Evolutionary conservation across 1,139 yeast species (phyloP).

Genomic region (Diutina catenulata): DNA sequence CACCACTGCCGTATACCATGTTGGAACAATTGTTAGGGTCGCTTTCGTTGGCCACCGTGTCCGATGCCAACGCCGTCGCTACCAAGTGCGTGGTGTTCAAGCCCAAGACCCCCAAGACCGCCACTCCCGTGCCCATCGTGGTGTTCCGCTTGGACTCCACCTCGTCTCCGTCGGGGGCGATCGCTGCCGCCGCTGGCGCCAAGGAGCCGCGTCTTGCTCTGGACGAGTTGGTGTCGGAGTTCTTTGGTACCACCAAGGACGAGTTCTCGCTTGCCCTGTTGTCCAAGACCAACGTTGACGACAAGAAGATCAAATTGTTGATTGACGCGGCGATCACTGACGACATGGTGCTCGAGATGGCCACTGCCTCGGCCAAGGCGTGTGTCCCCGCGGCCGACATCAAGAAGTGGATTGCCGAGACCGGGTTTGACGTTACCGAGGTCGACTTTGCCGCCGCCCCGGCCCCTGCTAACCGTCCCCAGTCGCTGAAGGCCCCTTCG

Average conservation of each 20-base stretch:
- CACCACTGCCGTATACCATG: no score
- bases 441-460: slow-evolving; percentile 45
- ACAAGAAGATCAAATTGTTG: slow-evolving; percentile 48
- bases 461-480: slow-evolving; percentile 18
- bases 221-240: slow-evolving; percentile 61
- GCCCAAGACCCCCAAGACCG: slow-evolving; percentile 82
- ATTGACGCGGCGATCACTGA: slow-evolving; percentile 46
- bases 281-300: slow-evolving; percentile 9
- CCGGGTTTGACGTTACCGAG: slow-evolving; percentile 41
- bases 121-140: slow-evolving; percentile 70
- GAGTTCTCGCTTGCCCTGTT: slow-evolving; percentile 58
- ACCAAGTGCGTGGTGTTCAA: slow-evolving; percentile 78
- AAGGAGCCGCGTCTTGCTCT: slow-evolving; percentile 86
- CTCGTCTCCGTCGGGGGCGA: slow-evolving; percentile 50
- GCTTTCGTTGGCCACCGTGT: slow-evolving; percentile 37
- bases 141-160: slow-evolving; percentile 69
- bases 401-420: slow-evolving; percentile 38
- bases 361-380: slow-evolving; percentile 49
- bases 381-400: slow-evolving; percentile 42
- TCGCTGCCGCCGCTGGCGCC: slow-evolving; percentile 58
- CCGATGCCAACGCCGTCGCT: slow-evolving; percentile 29
- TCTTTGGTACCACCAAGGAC: slow-evolving; percentile 53
- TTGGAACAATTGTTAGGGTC: slow-evolving; percentile 50
- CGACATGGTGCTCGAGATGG: slow-evolving; percentile 39
- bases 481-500: slow-evolving; percentile 17